Percentiles rank a stretch among this genome's conserved stretches.
Conservation (phyloP, 768 basidiomycete species). For the Lactifluus piperatus region DNA sequence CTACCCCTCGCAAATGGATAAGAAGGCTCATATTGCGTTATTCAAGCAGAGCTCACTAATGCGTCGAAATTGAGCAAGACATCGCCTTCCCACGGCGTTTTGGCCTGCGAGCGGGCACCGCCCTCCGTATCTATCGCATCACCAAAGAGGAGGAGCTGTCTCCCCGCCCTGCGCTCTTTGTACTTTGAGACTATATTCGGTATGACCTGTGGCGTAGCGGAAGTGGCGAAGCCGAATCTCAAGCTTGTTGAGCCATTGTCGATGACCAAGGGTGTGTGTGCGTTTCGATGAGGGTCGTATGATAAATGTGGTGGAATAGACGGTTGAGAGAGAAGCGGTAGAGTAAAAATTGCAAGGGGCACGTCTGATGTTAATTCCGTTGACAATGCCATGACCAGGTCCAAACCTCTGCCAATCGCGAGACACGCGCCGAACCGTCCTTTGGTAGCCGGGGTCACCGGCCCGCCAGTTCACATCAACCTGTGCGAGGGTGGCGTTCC, state of each 20-base stretch:
- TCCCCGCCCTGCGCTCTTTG: conserved; percentile 81
- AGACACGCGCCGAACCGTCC: too few relatives aligned
- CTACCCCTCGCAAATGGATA: conserved; percentile 35
- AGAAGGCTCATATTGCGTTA: neutral
- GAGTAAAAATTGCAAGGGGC: neutral
- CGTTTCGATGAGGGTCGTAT: conserved; percentile 12
- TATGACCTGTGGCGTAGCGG: conserved; percentile 45
- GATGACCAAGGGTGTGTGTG: conserved; percentile 61
- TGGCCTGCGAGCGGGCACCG: conserved; percentile 67
- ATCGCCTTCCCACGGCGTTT: conserved; percentile 91
- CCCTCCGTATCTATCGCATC: conserved; percentile 82
- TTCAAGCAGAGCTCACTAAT: conserved; percentile 50
- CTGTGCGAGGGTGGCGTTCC: too few relatives aligned
- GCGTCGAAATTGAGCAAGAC: conserved; percentile 87
- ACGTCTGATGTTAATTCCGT: neutral
- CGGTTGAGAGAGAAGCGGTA: conserved; percentile 11
- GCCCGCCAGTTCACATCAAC: too few relatives aligned
- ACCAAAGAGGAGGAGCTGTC: conserved; percentile 79
- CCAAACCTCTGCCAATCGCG: neutral
- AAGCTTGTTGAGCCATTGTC: conserved; percentile 84
- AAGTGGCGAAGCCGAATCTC: conserved; percentile 76
- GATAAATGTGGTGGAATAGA: conserved; percentile 4
- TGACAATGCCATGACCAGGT: neutral
- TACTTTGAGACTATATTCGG: conserved; percentile 77
- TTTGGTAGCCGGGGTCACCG: neutral